Conservation (phyloP, 768 basidiomycete species). For the Mycena vulgaris region DNA sequence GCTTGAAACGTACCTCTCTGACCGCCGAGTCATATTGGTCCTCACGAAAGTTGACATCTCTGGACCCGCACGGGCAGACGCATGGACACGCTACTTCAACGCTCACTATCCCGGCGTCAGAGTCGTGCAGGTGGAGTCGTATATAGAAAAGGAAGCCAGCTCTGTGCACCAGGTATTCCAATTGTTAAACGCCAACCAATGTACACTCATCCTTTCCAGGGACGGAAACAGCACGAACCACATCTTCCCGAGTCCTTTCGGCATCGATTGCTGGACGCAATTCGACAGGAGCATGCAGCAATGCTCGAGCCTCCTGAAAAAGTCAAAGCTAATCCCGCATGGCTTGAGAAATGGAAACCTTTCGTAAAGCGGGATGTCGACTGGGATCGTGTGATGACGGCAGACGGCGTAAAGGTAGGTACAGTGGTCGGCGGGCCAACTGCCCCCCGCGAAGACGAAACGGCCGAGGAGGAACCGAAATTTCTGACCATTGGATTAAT, state of each 20-base stretch:
- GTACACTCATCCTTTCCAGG: constrained; percentile 40
- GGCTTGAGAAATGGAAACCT: constrained; percentile 75
- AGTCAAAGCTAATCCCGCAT: constrained; percentile 63
- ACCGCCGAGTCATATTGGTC: constrained; percentile 75
- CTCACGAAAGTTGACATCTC: constrained; percentile 93
- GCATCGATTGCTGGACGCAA: constrained; percentile 72
- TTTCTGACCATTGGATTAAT: constrained; percentile 87
- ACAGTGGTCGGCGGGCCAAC: constrained; percentile 59
- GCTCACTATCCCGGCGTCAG: constrained; percentile 66
- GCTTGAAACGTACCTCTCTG: constrained; percentile 73
- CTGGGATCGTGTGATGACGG: constrained; percentile 76
- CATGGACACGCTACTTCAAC: constrained; percentile 78
- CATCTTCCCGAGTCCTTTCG: constrained; percentile 79
- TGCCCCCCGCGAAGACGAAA: constrained; percentile 48
- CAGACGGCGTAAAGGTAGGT: constrained; percentile 62
- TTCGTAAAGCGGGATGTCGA: constrained; percentile 76
- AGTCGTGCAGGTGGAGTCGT: constrained; percentile 86
- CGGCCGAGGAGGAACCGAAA: constrained; percentile 62
- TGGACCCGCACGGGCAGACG: constrained; percentile 71
- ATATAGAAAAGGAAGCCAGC: constrained; percentile 65
- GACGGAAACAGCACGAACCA: constrained; percentile 69
- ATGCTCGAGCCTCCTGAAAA: constrained; percentile 78
- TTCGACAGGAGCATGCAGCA: constrained; percentile 76
- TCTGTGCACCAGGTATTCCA: constrained; percentile 53
- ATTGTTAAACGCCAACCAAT: not conserved